Evolutionary conservation across 106 monocot species (phyloP).

Genomic region (Acanthochlamys bracteata): DNA sequence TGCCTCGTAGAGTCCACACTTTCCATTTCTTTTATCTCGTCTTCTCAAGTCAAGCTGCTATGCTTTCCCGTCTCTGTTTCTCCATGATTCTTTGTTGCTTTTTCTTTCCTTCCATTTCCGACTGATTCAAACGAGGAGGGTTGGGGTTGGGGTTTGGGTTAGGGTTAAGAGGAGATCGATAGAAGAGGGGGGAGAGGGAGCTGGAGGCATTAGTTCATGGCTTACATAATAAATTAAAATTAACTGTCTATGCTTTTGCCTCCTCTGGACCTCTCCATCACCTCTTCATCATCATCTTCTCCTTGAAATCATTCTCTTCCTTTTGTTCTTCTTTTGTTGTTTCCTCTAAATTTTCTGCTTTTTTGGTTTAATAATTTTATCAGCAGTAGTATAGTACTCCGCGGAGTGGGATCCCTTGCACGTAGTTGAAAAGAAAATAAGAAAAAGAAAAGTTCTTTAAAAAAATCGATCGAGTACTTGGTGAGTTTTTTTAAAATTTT

Average conservation of each 20-base stretch:
- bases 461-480: not conserved
- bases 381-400: not conserved
- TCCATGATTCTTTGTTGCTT: not conserved
- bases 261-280: constrained; percentile 16
- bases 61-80: not conserved
- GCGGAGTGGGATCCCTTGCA: not conserved
- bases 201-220: constrained; percentile 22
- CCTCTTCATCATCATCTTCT: constrained; percentile 1
- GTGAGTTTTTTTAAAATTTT: not conserved
- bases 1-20: not conserved
- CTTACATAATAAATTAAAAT: not conserved
- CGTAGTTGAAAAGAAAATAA: not conserved
- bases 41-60: not conserved
- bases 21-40: not conserved
- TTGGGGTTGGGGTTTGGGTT: not conserved
- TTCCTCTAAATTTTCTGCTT: not conserved
- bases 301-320: not conserved
- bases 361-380: not conserved
- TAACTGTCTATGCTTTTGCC: constrained; percentile 20
- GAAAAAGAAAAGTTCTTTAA: no score
- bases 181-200: constrained; percentile 17
- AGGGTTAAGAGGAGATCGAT: not conserved
- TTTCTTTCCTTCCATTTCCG: not conserved
- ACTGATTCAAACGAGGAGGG: not conserved
- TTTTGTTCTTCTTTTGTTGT: not conserved